Evolutionary conservation across 345 rosid species (phyloP).

Genomic region (Brassica incana): DNA sequence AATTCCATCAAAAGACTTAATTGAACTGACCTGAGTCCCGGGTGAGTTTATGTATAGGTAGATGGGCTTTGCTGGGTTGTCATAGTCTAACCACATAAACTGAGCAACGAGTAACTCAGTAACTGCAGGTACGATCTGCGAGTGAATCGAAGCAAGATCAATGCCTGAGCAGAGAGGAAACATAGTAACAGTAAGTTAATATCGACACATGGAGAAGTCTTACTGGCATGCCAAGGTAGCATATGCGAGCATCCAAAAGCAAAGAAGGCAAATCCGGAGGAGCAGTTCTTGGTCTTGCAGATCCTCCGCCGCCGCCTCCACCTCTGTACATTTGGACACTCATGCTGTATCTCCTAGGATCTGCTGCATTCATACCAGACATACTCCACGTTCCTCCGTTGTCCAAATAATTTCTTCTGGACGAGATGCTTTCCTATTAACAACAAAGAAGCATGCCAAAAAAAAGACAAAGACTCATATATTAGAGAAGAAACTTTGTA

Average conservation of each 20-base stretch:
- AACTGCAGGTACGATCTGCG: slow-evolving; percentile 88
- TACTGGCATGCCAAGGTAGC: slow-evolving; percentile 94
- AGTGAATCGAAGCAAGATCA: slow-evolving; percentile 5
- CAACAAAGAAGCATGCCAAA: slow-evolving; percentile 3
- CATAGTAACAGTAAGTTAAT: neutral
- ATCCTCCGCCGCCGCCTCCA: slow-evolving; percentile 54
- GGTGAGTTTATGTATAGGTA: slow-evolving; percentile 79
- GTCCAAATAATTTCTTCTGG: slow-evolving; percentile 59
- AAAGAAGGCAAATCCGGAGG: slow-evolving; percentile 94
- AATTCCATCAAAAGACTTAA: neutral
- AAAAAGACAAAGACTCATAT: neutral
- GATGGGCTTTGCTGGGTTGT: slow-evolving; percentile 68
- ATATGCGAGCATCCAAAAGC: slow-evolving; percentile 83
- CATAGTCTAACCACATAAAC: slow-evolving; percentile 79
- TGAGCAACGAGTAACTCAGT: slow-evolving; percentile 87
- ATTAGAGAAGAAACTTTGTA: neutral
- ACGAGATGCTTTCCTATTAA: slow-evolving; percentile 73
- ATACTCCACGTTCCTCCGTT: slow-evolving; percentile 69
- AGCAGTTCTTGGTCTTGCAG: slow-evolving; percentile 52
- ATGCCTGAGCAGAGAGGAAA: neutral
- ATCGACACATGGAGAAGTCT: slow-evolving; percentile 43
- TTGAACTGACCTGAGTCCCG: slow-evolving; percentile 71
- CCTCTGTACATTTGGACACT: slow-evolving; percentile 78
- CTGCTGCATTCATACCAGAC: slow-evolving; percentile 44
- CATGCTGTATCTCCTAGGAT: slow-evolving; percentile 64